Percentiles rank a stretch among this genome's conserved stretches.
These are phyloP conservation scores for Hypsizygus marmoreus DNA, from an alignment of 768 basidiomycete species.

Conservation along the genomic window DNA sequence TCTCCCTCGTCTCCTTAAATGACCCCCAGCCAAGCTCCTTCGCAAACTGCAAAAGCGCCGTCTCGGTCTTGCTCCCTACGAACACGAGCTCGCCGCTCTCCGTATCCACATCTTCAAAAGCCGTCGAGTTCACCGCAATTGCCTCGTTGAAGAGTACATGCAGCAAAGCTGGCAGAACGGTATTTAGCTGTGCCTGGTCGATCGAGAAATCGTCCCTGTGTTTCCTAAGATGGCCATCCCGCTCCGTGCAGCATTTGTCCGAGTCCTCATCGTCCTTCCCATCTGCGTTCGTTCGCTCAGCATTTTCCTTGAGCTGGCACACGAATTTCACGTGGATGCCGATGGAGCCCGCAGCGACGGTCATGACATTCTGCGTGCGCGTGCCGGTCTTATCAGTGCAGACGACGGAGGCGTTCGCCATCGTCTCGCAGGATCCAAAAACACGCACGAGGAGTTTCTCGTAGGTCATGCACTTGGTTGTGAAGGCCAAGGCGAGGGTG, in stretches of 20 bases:
- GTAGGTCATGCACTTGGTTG: slow-evolving; percentile 97
- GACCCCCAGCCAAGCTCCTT: slow-evolving; percentile 77
- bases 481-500: slow-evolving; percentile 94
- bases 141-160: slow-evolving; percentile 76
- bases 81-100: slow-evolving; percentile 64
- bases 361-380: slow-evolving; percentile 93
- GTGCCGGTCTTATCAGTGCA: slow-evolving; percentile 98
- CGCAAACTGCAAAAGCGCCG: slow-evolving; percentile 84
- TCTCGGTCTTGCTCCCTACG: slow-evolving; percentile 95
- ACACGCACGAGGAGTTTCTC: slow-evolving; percentile 95
- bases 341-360: slow-evolving; percentile 92
- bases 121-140: slow-evolving; percentile 91
- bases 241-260: slow-evolving; percentile 28
- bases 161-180: slow-evolving; percentile 60
- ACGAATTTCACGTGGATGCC: slow-evolving; percentile 97
- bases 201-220: slow-evolving; percentile 80
- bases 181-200: slow-evolving; percentile 73
- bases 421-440: slow-evolving; percentile 95
- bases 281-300: slow-evolving; percentile 69
- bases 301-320: slow-evolving; percentile 70
- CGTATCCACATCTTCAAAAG: slow-evolving; percentile 80
- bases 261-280: slow-evolving; percentile 41
- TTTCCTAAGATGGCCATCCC: slow-evolving; percentile 39
- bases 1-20: slow-evolving; percentile 68
- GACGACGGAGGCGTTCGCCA: slow-evolving; percentile 96